Evolutionary conservation across 805 yeast species (phyloP), one percentile per base, ranked within the genome.

Genomic region (Cyberlindnera americana): DNA sequence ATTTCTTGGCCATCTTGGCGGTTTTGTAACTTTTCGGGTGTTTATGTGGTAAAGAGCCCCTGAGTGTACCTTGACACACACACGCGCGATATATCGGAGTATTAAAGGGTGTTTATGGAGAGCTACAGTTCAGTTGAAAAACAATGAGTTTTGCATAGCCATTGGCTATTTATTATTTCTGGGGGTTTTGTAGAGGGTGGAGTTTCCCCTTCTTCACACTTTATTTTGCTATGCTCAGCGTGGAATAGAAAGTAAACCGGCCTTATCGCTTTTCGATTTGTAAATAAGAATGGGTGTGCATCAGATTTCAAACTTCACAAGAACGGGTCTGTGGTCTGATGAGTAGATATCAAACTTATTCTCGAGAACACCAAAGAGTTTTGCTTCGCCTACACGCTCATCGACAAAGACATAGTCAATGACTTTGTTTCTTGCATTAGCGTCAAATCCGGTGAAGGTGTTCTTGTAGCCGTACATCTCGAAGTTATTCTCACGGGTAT

Each of bases 391-490:
- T 17, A 46, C 29, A 24, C 49, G 35, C 27, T 42, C 44, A 19
- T 50, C 54, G 19, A 47, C 41, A 38, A 57, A 56, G 22, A 57
- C 38, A 33, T 53, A 59, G 35, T 57, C 65, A 37, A 70, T 60
- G 13, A 51, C 53, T 24, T 64, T 60, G 6, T 54, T 54, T 43
- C 59, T 57, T 22, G 50, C 49, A 24, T 33, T 52, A 47, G 38
- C 46, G 42, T 64, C 62, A 47, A 75, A 77, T 4, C 80, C 80
- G 0, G 80, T 73, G 44, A 65, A 74, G 0, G 81, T 75, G 18
- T 61, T 45, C 16, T 46, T 46, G 41, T 63, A 65, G 0, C 80
- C 81, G 47, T 75, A 77, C 21, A 46, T 45, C 33, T 48, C 55
- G 7, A 8, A 16, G 25, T 41, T 46, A 22, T 50, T 57, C 35